phyloP scores from a whole-genome alignment of 345 rosid genomes.

The Garcia nutans region DNA sequence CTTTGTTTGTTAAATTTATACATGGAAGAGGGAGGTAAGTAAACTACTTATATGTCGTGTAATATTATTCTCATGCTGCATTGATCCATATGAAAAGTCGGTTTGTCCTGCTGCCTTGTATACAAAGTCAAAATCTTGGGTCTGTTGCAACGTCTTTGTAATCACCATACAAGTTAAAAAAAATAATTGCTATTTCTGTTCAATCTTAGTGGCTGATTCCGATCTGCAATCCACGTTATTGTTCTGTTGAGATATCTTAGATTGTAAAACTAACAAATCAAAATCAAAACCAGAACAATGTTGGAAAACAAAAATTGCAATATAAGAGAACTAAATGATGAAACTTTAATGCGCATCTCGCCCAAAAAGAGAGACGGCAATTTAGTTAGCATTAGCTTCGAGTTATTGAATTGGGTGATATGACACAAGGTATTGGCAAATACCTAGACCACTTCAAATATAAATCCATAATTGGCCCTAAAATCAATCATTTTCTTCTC shows the following conservation, averaged over 20 bases:
- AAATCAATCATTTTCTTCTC: not conserved
- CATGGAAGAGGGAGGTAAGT: conserved; percentile 1
- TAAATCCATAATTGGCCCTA: not conserved
- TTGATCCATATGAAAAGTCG: conserved; percentile 14
- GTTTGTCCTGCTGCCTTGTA: conserved; percentile 1
- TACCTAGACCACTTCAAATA: not conserved
- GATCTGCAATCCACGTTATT: too few relatives aligned
- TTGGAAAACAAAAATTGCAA: not conserved
- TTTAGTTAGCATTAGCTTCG: too few relatives aligned
- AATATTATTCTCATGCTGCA: conserved; percentile 5
- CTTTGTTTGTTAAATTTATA: conserved; percentile 19
- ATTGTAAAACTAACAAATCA: not conserved
- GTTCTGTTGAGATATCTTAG: not conserved
- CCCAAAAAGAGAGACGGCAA: not conserved
- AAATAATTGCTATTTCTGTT: not conserved
- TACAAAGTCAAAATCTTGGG: not conserved
- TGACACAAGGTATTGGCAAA: not conserved
- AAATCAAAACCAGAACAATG: not conserved
- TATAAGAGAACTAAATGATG: not conserved
- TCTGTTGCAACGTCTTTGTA: not conserved
- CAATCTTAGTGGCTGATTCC: not conserved
- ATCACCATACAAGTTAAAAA: not conserved
- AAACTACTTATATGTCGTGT: not conserved
- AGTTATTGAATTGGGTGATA: not conserved
- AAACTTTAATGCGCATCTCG: not conserved